Base-by-base conservation (phyloP, 768 basidiomycete species). In the Hypholoma fasciculare region DNA sequence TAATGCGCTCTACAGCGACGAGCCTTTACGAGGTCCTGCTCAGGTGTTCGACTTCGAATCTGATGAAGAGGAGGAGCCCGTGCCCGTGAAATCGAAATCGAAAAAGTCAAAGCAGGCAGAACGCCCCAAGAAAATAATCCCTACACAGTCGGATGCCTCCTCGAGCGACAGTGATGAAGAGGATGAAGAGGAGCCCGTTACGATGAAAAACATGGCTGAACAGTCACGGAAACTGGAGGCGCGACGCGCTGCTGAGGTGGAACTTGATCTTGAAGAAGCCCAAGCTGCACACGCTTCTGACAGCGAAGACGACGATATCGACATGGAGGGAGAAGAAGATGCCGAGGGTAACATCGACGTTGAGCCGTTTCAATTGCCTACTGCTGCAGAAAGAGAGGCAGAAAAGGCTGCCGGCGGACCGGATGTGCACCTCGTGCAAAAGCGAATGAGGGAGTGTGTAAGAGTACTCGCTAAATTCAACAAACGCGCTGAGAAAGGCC, bases 151-250 rank as follows among this genome's bases (percentile, higher is more conserved):
- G 39, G 82, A 83, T 56, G 54, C 58, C 26, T 68, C 68, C 17
- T 67, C 61, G 13, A 60, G 59, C 52, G 79, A 77, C 42, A 77
- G 78, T 9, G 78, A 78, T 6, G 79, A 74, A 7, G 77, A 76
- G 12, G 80, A 80, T n/a, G 80, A 78, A 7, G 81, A 80, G 44
- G 77, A 61, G 12, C 88, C 77, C 52, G 73, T 87, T 36, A 94
- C 92, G 7, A 85, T 86, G 73, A 82, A 82, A 23, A 94, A 93
- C 66, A 92, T 94, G 82, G 92, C 90, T 61, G 83, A 85, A 38
- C 86, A 86, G 26, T 94, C 92, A 46, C 84, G 84, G 54, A 90
- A 89, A 52, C 72, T 94, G 50, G 92, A 94, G 63, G 86, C 79
- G 19, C 75, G 80, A 62, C 86, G 85, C 6, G 80, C 79, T 23